Percentiles rank a stretch among this genome's conserved stretches.
phyloP scores from a whole-genome alignment of 371 early-diverging fungal genomes.

The Mortierella sp. region DNA sequence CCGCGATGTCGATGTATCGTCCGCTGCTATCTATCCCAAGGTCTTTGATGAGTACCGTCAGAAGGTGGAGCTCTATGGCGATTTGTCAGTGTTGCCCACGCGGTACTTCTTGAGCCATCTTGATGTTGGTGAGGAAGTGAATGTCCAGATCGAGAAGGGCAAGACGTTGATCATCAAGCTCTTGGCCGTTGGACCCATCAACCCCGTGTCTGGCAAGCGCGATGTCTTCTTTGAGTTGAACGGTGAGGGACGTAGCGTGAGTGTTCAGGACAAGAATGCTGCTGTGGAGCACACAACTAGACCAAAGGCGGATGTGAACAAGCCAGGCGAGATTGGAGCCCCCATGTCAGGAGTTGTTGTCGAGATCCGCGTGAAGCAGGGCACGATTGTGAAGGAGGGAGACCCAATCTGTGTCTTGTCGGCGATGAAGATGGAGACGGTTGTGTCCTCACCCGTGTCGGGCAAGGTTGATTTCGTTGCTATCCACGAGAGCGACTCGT shows the following conservation, averaged over 20 bases:
- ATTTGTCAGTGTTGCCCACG: conserved; percentile 89
- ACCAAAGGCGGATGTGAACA: conserved; percentile 79
- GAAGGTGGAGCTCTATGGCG: conserved; percentile 79
- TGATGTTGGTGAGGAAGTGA: conserved; percentile 87
- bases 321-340: conserved; percentile 89
- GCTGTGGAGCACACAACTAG: conserved; percentile 75
- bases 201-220: conserved; percentile 76
- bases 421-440: conserved; percentile 98
- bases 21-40: conserved; percentile 93
- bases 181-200: conserved; percentile 88
- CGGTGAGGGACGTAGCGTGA: conserved; percentile 92
- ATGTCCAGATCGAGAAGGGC: conserved; percentile 87
- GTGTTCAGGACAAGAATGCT: conserved; percentile 65
- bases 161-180: conserved; percentile 91
- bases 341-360: conserved; percentile 97
- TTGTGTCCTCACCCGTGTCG: conserved; percentile 84
- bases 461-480: conserved; percentile 81
- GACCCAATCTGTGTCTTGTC: conserved; percentile 90
- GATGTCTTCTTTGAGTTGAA: conserved; percentile 97
- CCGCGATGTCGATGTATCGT: conserved; percentile 87
- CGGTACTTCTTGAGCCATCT: conserved; percentile 90
- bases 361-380: conserved; percentile 85
- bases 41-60: conserved; percentile 92
- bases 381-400: conserved; percentile 85
- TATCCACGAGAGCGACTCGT: conserved; percentile 79